Percentiles rank a stretch among this genome's conserved stretches.
These are phyloP conservation scores for Fusarium camptoceras DNA, from an alignment of 2,329 filamentous ascomycete species.

Conservation along the genomic window DNA sequence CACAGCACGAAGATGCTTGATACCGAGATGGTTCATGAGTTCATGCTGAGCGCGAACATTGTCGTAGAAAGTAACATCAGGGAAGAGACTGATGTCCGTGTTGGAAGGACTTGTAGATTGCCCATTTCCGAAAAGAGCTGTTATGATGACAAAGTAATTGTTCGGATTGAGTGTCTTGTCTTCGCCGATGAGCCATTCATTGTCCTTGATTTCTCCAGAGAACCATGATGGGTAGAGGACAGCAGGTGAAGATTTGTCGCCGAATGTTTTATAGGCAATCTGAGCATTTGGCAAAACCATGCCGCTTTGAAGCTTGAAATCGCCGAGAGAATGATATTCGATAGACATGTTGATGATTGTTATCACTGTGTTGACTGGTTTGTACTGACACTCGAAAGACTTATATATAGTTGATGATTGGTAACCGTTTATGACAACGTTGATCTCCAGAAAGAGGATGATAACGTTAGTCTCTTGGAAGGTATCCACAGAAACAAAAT, in stretches of 20 bases:
- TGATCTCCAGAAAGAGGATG: not conserved
- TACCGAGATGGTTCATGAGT: constrained; percentile 56
- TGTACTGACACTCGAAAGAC: not conserved
- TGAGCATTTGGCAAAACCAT: constrained; percentile 71
- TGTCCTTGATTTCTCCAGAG: constrained; percentile 70
- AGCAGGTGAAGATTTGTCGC: constrained; percentile 69
- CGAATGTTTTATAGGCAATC: constrained; percentile 83
- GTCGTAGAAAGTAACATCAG: constrained; percentile 60
- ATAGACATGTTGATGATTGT: constrained; percentile 21
- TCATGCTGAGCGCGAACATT: constrained; percentile 63
- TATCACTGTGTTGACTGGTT: not conserved
- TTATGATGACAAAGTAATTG: constrained; percentile 62
- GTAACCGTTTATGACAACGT: not conserved
- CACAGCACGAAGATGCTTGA: constrained; percentile 59
- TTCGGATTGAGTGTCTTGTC: constrained; percentile 72
- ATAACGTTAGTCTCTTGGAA: not conserved
- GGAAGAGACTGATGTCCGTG: constrained; percentile 55
- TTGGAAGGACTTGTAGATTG: constrained; percentile 67
- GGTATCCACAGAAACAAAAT: not conserved
- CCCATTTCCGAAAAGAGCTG: constrained; percentile 64
- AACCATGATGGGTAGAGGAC: constrained; percentile 86
- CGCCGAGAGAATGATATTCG: constrained; percentile 65
- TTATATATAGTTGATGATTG: not conserved
- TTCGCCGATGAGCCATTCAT: constrained; percentile 78
- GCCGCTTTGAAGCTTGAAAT: constrained; percentile 75